A percentile compares a stretch with the other conserved stretches of the same genome.
Evolutionary conservation across 1,284 basidiomycete genomes (phyloP).

Genomic region (Phenoliferia sp.): DNA sequence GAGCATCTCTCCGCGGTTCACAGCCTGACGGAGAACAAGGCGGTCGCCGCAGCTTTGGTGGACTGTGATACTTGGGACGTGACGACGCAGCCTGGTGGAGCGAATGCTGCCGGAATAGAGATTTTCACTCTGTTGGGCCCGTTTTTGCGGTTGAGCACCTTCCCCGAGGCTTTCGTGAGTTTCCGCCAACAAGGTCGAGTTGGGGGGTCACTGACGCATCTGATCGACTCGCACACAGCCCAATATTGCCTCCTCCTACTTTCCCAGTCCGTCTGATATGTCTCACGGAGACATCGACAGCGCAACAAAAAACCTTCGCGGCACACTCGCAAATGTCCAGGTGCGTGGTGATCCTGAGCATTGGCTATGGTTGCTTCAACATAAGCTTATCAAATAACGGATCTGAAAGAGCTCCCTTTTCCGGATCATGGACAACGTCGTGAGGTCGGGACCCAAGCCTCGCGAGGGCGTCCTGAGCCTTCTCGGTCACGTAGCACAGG

Average conservation of each 20-base stretch:
- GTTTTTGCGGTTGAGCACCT: conserved; percentile 72
- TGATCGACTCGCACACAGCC: conserved; percentile 63
- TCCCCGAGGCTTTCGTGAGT: conserved; percentile 79
- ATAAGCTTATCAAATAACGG: conserved; percentile 17
- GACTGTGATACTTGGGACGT: conserved; percentile 41
- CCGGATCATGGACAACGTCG: conserved; percentile 79
- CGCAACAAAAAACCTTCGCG: conserved; percentile 72
- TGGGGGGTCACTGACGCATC: conserved; percentile 11
- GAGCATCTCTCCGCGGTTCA: conserved; percentile 76
- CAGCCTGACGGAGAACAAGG: conserved; percentile 72
- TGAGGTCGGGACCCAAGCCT: conserved; percentile 72
- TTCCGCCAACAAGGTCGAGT: neutral
- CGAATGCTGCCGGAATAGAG: conserved; percentile 45
- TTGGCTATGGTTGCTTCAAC: conserved; percentile 3
- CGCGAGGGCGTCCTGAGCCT: conserved; percentile 81
- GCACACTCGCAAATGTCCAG: conserved; percentile 74
- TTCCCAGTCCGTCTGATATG: conserved; percentile 74
- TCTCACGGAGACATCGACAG: conserved; percentile 71
- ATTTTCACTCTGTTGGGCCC: conserved; percentile 72
- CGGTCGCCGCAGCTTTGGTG: conserved; percentile 56
- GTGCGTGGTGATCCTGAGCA: conserved; percentile 43
- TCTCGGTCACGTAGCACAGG: conserved; percentile 65
- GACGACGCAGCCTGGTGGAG: conserved; percentile 43
- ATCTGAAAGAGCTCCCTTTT: conserved; percentile 66
- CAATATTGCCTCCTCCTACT: conserved; percentile 68